A percentile compares a stretch with the other conserved stretches of the same genome.
Conservation (phyloP, 1,284 basidiomycete species). For the Ceratobasidium sp. region DNA sequence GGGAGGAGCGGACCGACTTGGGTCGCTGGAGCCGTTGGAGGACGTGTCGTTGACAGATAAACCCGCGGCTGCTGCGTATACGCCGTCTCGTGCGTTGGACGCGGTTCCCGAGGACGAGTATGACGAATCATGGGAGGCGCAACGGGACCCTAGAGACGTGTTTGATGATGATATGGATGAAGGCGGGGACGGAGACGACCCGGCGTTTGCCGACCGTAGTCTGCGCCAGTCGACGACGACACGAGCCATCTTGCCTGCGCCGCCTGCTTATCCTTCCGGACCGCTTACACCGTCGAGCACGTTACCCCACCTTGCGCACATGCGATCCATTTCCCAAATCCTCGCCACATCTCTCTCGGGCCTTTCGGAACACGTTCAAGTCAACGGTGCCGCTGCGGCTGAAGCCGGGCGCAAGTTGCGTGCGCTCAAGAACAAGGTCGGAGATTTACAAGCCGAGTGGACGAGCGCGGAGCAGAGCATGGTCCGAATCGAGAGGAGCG, state of each 20-base stretch:
- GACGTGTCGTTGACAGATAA: constrained; percentile 64
- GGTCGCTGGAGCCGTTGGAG: constrained; percentile 74
- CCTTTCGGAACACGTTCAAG: constrained; percentile 88
- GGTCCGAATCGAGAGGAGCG: constrained; percentile 80
- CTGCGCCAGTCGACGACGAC: constrained; percentile 59
- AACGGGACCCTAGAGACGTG: constrained; percentile 31
- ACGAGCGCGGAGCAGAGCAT: constrained; percentile 84
- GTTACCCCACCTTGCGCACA: constrained; percentile 73
- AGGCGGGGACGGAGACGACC: constrained; percentile 70
- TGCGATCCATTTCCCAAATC: constrained; percentile 78
- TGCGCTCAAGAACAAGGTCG: constrained; percentile 82
- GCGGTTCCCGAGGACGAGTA: constrained; percentile 67
- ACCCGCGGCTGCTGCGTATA: constrained; percentile 19
- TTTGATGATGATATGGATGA: constrained; percentile 62
- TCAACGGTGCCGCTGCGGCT: constrained; percentile 83
- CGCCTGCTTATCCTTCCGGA: constrained; percentile 64
- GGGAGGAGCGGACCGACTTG: constrained; percentile 79
- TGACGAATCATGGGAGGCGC: constrained; percentile 36
- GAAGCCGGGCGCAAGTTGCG: constrained; percentile 86
- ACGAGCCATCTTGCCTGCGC: constrained; percentile 58
- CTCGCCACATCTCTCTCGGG: constrained; percentile 79
- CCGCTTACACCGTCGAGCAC: constrained; percentile 69
- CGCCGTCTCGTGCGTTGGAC: constrained; percentile 55
- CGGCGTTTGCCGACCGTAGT: constrained; percentile 24
- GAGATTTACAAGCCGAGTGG: constrained; percentile 81